Percentiles rank a stretch among this genome's conserved stretches.
These are phyloP conservation scores for Sporisorium exsertum DNA, from an alignment of 1,284 basidiomycete genomes.

Conservation along the genomic window DNA sequence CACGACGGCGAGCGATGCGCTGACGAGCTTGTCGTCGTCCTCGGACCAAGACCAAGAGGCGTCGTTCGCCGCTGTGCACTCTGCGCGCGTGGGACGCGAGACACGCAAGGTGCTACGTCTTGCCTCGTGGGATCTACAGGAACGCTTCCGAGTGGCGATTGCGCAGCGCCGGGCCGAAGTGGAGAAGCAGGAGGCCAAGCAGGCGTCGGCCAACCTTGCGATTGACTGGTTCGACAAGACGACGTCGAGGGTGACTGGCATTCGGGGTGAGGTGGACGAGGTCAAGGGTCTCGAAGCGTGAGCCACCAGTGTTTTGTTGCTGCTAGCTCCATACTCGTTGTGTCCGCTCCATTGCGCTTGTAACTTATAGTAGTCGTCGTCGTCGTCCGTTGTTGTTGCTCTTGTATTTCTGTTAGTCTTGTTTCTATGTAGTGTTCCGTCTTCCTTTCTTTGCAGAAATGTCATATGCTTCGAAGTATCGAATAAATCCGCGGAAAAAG, in stretches of 20 bases:
- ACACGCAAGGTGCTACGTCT: constrained; percentile 92
- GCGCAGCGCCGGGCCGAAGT: constrained; percentile 76
- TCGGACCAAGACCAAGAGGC: constrained; percentile 16
- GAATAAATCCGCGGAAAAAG: neutral
- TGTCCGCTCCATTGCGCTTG: neutral
- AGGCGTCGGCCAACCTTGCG: constrained; percentile 55
- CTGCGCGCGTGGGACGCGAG: constrained; percentile 82
- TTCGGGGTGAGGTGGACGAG: constrained; percentile 23
- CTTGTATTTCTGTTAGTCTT: neutral
- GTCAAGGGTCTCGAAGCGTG: constrained; percentile 41
- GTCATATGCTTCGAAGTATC: neutral
- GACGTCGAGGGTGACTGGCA: constrained; percentile 26
- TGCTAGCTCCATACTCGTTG: neutral
- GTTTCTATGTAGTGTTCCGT: neutral
- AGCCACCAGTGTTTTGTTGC: neutral
- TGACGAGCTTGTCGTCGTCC: constrained; percentile 4
- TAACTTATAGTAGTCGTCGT: too few relatives aligned
- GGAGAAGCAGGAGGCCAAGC: constrained; percentile 59
- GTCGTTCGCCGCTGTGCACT: constrained; percentile 78
- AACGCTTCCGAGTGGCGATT: constrained; percentile 84
- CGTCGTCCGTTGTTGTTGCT: neutral
- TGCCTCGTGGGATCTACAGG: constrained; percentile 90
- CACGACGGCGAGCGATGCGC: constrained; percentile 7
- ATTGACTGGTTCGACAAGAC: constrained; percentile 59
- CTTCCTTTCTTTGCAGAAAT: neutral